Evolutionary conservation across 208 protist genomes (phyloP).

Genomic region (Wallacemonas collosoma): DNA sequence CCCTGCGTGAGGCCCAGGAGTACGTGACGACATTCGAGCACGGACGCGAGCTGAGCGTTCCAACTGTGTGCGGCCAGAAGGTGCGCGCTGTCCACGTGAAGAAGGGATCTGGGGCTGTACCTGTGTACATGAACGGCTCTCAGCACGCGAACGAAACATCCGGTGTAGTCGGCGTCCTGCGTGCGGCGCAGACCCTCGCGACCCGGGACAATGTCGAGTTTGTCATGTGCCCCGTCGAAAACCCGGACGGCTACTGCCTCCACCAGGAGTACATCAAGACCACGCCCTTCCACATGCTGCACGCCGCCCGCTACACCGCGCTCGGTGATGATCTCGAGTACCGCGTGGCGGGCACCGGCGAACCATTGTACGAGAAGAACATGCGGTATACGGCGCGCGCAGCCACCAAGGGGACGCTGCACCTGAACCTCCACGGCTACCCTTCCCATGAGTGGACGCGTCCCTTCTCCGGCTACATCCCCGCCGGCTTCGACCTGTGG

Average conservation of each 20-base stretch:
- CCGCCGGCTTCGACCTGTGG: slow-evolving; percentile 9
- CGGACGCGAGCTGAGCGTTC: slow-evolving; percentile 9
- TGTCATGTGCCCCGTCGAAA: slow-evolving; percentile 8
- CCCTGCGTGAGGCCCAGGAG: background rate
- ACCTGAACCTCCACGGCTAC: slow-evolving; percentile 17
- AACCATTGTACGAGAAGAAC: slow-evolving; percentile 7
- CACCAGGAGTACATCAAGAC: slow-evolving; percentile 13
- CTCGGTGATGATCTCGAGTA: slow-evolving; percentile 5
- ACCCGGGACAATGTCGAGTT: background rate
- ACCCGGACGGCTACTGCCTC: slow-evolving; percentile 14
- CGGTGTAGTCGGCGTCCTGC: background rate
- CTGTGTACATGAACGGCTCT: slow-evolving; percentile 13
- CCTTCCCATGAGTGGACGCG: slow-evolving; percentile 10
- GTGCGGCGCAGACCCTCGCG: slow-evolving; percentile 5
- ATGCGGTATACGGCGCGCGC: background rate
- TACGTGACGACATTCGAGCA: slow-evolving; percentile 8
- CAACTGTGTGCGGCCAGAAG: background rate
- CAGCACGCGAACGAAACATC: slow-evolving; percentile 13
- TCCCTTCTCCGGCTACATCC: slow-evolving; percentile 10
- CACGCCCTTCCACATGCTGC: slow-evolving; percentile 5
- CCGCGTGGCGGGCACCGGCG: background rate
- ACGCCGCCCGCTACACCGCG: slow-evolving; percentile 8
- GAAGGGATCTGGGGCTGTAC: background rate
- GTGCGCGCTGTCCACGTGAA: slow-evolving; percentile 2
- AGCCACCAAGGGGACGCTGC: background rate